Conservation (phyloP, 371 early-diverging fungal genomes). For the Mortierella sp. region DNA sequence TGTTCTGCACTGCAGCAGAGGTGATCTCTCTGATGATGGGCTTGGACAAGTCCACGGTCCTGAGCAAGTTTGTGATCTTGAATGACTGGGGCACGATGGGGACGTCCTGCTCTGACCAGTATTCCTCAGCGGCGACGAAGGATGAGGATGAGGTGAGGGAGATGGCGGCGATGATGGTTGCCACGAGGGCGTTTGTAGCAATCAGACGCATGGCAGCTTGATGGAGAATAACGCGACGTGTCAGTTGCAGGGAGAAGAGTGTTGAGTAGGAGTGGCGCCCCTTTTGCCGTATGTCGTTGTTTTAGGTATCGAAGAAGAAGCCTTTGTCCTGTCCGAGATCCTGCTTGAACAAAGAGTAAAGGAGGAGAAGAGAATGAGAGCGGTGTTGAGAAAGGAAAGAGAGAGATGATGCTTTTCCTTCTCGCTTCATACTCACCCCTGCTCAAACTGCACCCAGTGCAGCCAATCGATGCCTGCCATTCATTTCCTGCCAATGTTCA, state of each 20-base stretch:
- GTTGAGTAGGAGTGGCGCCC: background rate
- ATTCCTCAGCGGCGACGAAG: conserved; percentile 17
- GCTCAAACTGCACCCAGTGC: background rate
- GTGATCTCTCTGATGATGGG: conserved; percentile 74
- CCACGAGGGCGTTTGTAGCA: conserved; percentile 35
- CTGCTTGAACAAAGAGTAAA: conserved; percentile 7
- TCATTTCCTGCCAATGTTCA: background rate
- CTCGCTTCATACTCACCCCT: background rate
- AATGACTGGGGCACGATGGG: conserved; percentile 59
- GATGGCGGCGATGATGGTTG: conserved; percentile 31
- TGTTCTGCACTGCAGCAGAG: conserved; percentile 70
- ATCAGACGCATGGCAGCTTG: conserved; percentile 28
- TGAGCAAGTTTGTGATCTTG: conserved; percentile 72
- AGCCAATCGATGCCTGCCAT: conserved; percentile 6
- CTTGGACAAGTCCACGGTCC: conserved; percentile 73
- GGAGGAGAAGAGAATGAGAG: background rate
- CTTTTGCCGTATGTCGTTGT: background rate
- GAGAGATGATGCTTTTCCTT: background rate
- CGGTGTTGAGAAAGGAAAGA: background rate
- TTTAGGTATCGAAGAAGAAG: background rate
- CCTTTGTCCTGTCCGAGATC: conserved; percentile 12
- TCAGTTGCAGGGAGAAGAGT: background rate
- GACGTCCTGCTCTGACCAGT: conserved; percentile 26
- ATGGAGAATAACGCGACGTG: background rate
- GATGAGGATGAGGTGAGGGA: conserved; percentile 15